phyloP scores from a whole-genome alignment of 148 eudicot species.

The Diospyros kaki region DNA sequence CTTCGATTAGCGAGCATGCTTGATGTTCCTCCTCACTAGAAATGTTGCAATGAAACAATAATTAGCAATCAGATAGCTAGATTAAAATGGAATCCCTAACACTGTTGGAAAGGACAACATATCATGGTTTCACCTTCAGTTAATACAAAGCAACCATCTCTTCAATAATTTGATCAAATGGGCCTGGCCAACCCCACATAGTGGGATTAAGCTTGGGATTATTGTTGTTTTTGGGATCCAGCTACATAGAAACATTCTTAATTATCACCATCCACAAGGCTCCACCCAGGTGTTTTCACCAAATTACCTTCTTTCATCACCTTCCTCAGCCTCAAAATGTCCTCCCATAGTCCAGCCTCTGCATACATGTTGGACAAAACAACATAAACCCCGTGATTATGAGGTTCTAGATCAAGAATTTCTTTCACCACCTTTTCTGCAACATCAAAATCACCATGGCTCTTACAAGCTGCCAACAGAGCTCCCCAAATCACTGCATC shows the following conservation, averaged over 20 bases:
- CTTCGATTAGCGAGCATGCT: too few species aligned
- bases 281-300: slow-evolving; percentile 74
- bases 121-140: too few species aligned
- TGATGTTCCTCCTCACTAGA: too few species aligned
- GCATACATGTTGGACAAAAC: slow-evolving; percentile 84
- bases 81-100: too few species aligned
- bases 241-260: too few species aligned
- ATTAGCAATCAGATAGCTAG: not conserved
- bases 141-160: too few species aligned
- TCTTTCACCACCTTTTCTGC: slow-evolving; percentile 67
- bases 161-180: not conserved
- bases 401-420: slow-evolving; percentile 60
- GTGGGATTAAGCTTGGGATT: too few species aligned
- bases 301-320: slow-evolving; percentile 57
- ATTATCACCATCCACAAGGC: slow-evolving; percentile 43
- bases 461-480: slow-evolving; percentile 59
- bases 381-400: slow-evolving; percentile 75
- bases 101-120: too few species aligned
- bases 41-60: too few species aligned
- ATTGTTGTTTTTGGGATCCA: too few species aligned
- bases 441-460: slow-evolving; percentile 51
- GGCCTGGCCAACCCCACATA: too few species aligned
- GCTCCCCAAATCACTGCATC: slow-evolving; percentile 89
- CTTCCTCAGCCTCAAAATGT: slow-evolving; percentile 57
- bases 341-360: slow-evolving; percentile 77